Percentiles rank a stretch among this genome's conserved stretches.
phyloP scores from a whole-genome alignment of 352 stramenopile species.

The Pythium diclinum region DNA sequence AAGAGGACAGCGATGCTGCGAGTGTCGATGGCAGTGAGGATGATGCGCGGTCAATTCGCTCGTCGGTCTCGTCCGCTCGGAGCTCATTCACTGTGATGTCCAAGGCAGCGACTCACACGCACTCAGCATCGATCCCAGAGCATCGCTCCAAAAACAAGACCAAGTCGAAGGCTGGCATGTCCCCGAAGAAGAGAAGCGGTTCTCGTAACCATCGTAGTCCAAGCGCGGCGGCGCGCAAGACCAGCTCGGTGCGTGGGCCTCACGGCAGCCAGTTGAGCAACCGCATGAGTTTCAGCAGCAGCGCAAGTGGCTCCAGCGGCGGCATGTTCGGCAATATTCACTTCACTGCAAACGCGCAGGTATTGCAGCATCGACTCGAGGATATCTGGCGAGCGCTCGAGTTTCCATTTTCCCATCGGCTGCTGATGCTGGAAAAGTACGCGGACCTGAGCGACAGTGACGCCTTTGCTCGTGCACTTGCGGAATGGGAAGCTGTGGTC shows the following conservation, averaged over 20 bases:
- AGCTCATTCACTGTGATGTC: slow-evolving; percentile 18
- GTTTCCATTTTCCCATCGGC: slow-evolving; percentile 58
- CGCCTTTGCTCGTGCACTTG: slow-evolving; percentile 36
- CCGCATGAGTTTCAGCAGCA: slow-evolving; percentile 20
- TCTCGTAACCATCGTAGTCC: not conserved
- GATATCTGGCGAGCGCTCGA: slow-evolving; percentile 51
- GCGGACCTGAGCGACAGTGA: slow-evolving; percentile 48
- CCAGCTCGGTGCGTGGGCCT: slow-evolving; percentile 6
- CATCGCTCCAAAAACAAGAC: not conserved
- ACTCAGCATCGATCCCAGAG: not conserved
- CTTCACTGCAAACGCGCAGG: slow-evolving; percentile 39
- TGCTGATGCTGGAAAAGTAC: slow-evolving; percentile 66
- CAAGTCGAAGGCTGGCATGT: not conserved
- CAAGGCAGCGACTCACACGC: not conserved
- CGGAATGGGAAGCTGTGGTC: slow-evolving; percentile 41
- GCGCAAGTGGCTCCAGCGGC: slow-evolving; percentile 12
- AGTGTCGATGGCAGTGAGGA: slow-evolving; percentile 20
- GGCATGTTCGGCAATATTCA: slow-evolving; percentile 20
- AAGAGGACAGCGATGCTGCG: slow-evolving; percentile 25
- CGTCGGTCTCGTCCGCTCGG: slow-evolving; percentile 18
- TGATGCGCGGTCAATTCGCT: slow-evolving; percentile 17
- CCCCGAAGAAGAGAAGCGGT: slow-evolving; percentile 8
- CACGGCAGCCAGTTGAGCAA: slow-evolving; percentile 22
- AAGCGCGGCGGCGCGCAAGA: not conserved
- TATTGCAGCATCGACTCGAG: slow-evolving; percentile 54